Evolutionary conservation across 306 rosid species (phyloP), one percentile per base, ranked within the genome.

Genomic region (Gastrolobium villosum): DNA sequence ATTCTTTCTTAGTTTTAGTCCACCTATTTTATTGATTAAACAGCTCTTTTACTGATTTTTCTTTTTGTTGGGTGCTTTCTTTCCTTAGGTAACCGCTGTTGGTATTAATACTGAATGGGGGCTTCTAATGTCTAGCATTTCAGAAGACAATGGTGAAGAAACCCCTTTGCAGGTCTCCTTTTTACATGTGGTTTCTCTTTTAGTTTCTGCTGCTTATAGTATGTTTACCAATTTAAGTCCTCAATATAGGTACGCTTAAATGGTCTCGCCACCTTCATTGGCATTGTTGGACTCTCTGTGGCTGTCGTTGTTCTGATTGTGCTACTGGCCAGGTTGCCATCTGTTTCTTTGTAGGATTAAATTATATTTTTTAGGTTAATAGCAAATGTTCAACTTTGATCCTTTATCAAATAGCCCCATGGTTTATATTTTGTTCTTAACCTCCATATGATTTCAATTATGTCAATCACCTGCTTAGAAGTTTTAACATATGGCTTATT

Each of bases 71-170:
- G 10, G 10, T 60, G 44, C 54, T n/a, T 78, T 77, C 6, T 65
- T 76, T 81, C 49, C 32, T 44, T 55, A 94, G 98, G 98, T 90
- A 43, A 90, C 92, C 0, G 86, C 94, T 87, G 98, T 92, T 83
- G 98, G 98, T 63, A 70, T 82, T 77, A 90, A 94, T 86, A 94
- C 98, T 50, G 98, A 94, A 81, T 92, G 97, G 97, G 98, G 98
- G 63, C 84, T 94, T 82, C 91, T 94, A 37, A 94, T 94, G 98
- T 91, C 97, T 80, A 92, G 92, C 88, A 92, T 94, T 82, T 90
- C 98, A 5, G 97, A 94, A 75, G 97, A 94, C 82, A 89, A 74
- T 54, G 98, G 97, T 70, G 97, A 94, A 82, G 98, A 94, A 88
- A 94, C 98, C 66, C 98, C 97, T 34, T 90, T 94, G 93, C 98